A percentile compares a stretch with the other conserved stretches of the same genome.
Evolutionary conservation across 116 monocot genomes (phyloP).

Genomic region (Papilionanthe hybrid): DNA sequence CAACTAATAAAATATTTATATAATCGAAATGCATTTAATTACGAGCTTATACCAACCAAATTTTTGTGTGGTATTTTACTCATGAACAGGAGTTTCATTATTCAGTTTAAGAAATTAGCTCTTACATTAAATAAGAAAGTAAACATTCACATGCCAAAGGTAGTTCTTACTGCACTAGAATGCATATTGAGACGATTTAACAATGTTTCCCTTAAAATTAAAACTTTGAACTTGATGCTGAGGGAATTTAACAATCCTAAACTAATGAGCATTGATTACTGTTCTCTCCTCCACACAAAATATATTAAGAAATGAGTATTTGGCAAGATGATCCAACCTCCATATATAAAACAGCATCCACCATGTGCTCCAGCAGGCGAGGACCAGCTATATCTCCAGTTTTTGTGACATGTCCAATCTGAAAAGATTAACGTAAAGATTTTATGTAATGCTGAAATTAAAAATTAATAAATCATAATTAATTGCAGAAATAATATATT

Average conservation of each 20-base stretch:
- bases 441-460: not conserved
- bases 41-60: no score
- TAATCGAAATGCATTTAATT: no score
- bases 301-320: not conserved
- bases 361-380: conserved; percentile 89
- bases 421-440: conserved; percentile 7
- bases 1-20: no score
- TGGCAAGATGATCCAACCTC: conserved; percentile 43
- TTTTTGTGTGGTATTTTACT: no score
- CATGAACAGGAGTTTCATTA: not conserved
- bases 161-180: not conserved
- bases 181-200: not conserved
- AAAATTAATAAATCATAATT: not conserved
- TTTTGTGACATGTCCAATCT: conserved; percentile 99
- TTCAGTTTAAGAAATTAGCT: not conserved
- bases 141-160: not conserved
- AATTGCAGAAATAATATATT: not conserved
- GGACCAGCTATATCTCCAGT: conserved; percentile 98
- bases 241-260: not conserved
- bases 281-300: not conserved
- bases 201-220: not conserved
- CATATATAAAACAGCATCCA: conserved; percentile 95
- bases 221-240: not conserved
- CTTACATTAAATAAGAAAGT: not conserved
- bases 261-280: not conserved